Evolutionary conservation across 176 grass and related monocot genomes (phyloP), one percentile per base, ranked within the genome.

Genomic region (Carex littledalei): DNA sequence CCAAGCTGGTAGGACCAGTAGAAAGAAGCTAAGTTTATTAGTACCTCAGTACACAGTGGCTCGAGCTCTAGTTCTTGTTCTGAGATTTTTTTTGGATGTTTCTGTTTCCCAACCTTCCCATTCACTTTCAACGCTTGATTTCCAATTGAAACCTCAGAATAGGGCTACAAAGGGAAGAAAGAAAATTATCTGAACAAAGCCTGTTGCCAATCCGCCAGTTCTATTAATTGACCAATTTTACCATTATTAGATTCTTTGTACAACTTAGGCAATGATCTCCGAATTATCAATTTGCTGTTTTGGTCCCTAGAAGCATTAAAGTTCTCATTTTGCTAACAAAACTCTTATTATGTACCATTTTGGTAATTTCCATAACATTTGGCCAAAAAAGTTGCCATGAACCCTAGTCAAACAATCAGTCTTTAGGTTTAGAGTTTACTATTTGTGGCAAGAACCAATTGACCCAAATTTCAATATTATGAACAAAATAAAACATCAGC

Each of bases 1-100:
- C 26, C 72, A 31, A 55, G 10, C 49, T 77, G 47, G 50, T 56
- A 55, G 74, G 49, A 55, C 49, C 13, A 22, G 22, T 76, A 53
- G 20, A n/a, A 81, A 17, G 6, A 16, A 73, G 63, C 24, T 12
- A 84, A 57, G 22, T 85, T 1, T 68, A 47, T 68, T 76, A n/a
- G 45, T 87, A 95, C 93, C 91, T 94, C 91, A 41, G 87, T 75
- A 58, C 91, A 89, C 61, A 99, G 88, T 58, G 93, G 96, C 35
- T 94, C 84, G 43, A 99, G 88, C 39, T 71, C 41, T 37, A 99
- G 85, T 43, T 89, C 93, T 80, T 87, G 50, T 80, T 99, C 91
- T 41, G 18, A 78, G 39, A 93, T 79, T 89, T 84, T 82, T 89
- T 87, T 95, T 64, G 84, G 81, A 41, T 88, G 77, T 83, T 91